These are phyloP conservation scores for Trichoderma endophyticum DNA, from an alignment of 2,329 filamentous ascomycete species.

Conservation along the genomic window DNA sequence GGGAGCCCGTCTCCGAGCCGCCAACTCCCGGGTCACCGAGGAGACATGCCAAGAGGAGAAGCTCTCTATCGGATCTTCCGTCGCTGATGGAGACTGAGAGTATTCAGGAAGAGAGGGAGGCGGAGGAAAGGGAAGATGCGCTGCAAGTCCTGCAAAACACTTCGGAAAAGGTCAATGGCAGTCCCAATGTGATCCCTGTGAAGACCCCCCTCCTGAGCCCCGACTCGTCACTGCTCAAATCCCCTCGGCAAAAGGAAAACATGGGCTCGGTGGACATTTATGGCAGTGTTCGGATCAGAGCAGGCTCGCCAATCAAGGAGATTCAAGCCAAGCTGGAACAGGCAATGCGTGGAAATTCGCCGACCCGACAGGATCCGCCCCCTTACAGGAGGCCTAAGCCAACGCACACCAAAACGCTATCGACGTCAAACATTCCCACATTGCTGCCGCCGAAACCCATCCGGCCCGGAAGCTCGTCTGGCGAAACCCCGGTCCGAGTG, in stretches of 20 bases:
- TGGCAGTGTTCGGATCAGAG: slow-evolving; percentile 18
- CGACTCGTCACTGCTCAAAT: slow-evolving; percentile 35
- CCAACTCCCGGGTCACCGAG: slow-evolving; percentile 44
- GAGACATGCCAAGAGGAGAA: slow-evolving; percentile 72
- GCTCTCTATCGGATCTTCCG: slow-evolving; percentile 84
- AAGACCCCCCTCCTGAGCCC: slow-evolving; percentile 54
- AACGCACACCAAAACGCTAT: slow-evolving; percentile 49
- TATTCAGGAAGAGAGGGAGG: slow-evolving; percentile 38
- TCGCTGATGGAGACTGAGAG: slow-evolving; percentile 61
- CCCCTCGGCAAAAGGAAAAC: slow-evolving; percentile 48
- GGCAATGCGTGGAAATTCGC: slow-evolving; percentile 22
- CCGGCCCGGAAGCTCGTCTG: slow-evolving; percentile 27
- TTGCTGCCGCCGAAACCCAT: slow-evolving; percentile 51
- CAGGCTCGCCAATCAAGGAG: slow-evolving; percentile 17
- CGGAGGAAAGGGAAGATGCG: slow-evolving; percentile 19
- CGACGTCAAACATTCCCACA: slow-evolving; percentile 53
- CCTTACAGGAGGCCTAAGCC: slow-evolving; percentile 23
- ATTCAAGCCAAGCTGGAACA: slow-evolving; percentile 18
- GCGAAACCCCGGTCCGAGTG: slow-evolving; percentile 26
- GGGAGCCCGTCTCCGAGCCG: slow-evolving; percentile 51
- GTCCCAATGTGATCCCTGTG: slow-evolving; percentile 42
- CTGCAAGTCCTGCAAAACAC: slow-evolving; percentile 51
- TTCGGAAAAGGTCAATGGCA: slow-evolving; percentile 57
- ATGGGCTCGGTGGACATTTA: slow-evolving; percentile 24
- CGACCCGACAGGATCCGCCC: slow-evolving; percentile 23